Conservation (phyloP, 441 rosid species). For the Hura crepitans region DNA sequence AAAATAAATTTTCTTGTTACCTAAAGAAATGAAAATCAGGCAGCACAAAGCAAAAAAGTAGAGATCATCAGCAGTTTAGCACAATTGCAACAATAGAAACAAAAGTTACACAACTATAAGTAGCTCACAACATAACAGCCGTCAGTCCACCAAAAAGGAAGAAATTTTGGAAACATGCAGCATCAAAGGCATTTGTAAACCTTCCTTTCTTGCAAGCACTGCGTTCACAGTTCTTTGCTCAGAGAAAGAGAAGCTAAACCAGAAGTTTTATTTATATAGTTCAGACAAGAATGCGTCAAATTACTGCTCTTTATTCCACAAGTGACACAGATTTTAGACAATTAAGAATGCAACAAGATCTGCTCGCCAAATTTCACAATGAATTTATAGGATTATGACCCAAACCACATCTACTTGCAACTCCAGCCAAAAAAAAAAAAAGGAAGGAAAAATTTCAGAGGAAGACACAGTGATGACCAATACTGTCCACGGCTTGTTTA, state of each 20-base stretch:
- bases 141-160: not conserved
- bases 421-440: not conserved
- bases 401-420: not conserved
- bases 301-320: not conserved
- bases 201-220: too few relatives aligned
- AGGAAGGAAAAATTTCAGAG: not conserved
- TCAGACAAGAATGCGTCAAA: not conserved
- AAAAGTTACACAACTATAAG: too few relatives aligned
- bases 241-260: too few relatives aligned
- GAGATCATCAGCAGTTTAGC: not conserved
- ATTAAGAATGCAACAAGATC: not conserved
- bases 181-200: constrained; percentile 2
- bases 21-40: constrained; percentile 17
- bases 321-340: not conserved
- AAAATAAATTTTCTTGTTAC: constrained; percentile 1
- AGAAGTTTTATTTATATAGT: too few relatives aligned
- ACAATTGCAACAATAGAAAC: too few relatives aligned
- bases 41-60: not conserved
- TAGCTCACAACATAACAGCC: not conserved
- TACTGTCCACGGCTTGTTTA: constrained; percentile 4
- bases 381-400: constrained; percentile 2
- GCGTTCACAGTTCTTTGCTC: too few relatives aligned
- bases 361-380: not conserved
- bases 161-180: not conserved
- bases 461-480: not conserved